These are phyloP conservation scores for Trichoderma brevicompactum DNA, from an alignment of 2,329 filamentous ascomycete genomes.

Conservation along the genomic window DNA sequence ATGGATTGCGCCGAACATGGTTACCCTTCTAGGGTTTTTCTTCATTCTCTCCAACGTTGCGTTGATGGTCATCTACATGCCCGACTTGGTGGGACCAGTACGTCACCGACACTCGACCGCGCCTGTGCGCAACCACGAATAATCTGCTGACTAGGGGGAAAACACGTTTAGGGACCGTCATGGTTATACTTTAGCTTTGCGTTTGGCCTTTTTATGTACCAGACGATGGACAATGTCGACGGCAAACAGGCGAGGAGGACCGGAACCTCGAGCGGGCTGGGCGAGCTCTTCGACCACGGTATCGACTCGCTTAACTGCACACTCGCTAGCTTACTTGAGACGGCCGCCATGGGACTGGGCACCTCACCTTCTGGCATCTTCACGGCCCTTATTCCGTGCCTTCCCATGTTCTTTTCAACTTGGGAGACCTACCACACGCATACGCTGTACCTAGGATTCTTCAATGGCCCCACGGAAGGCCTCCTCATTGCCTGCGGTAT, in stretches of 20 bases:
- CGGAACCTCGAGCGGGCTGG: constrained; percentile 90
- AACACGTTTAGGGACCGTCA: constrained; percentile 67
- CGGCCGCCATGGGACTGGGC: constrained; percentile 89
- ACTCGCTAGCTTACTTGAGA: constrained; percentile 85
- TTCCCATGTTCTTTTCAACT: constrained; percentile 99
- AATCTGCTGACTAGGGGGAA: neutral
- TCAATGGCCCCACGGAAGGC: constrained; percentile 97
- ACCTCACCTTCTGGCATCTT: constrained; percentile 84
- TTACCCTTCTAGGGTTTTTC: constrained; percentile 91
- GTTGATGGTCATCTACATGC: constrained; percentile 76
- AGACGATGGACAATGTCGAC: constrained; percentile 98
- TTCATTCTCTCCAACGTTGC: constrained; percentile 88
- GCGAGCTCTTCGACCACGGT: constrained; percentile 97
- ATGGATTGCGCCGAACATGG: constrained; percentile 98
- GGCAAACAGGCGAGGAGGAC: constrained; percentile 96
- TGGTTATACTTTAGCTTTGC: constrained; percentile 98
- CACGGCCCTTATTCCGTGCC: constrained; percentile 85
- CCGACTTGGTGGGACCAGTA: constrained; percentile 88
- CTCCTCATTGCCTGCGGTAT: constrained; percentile 83
- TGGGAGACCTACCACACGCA: constrained; percentile 99
- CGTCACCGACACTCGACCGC: constrained; percentile 40
- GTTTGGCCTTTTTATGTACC: constrained; percentile 96
- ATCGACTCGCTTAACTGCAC: constrained; percentile 99
- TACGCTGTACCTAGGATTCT: constrained; percentile 90
- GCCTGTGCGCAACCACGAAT: neutral